These are phyloP conservation scores for Dendrocalamus sinicus DNA, from an alignment of 176 grass and related monocot species.

Conservation along the genomic window DNA sequence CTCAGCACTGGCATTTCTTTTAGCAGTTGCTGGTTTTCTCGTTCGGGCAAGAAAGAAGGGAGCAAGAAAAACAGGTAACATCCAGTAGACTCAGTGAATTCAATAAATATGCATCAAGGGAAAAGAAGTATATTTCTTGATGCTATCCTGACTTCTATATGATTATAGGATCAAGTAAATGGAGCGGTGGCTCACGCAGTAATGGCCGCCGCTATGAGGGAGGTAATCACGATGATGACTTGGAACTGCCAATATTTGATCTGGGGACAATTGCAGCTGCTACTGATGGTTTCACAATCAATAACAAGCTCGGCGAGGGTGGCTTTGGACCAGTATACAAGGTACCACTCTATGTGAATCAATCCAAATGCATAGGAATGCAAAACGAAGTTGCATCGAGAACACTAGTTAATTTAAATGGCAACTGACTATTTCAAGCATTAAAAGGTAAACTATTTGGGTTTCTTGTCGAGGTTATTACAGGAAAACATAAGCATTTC, in stretches of 20 bases:
- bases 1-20: constrained; percentile 20
- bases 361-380: background rate
- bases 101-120: background rate
- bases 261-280: constrained; percentile 51
- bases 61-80: constrained; percentile 42
- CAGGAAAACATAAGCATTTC: background rate
- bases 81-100: background rate
- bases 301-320: constrained; percentile 68
- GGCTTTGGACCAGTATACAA: constrained; percentile 77
- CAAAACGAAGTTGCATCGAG: background rate
- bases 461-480: background rate
- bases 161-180: constrained; percentile 43
- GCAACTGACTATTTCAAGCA: background rate
- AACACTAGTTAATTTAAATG: background rate
- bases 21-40: constrained; percentile 42
- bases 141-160: background rate
- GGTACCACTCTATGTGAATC: constrained; percentile 26
- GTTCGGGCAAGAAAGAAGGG: constrained; percentile 45
- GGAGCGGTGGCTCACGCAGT: constrained; percentile 42
- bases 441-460: background rate
- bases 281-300: constrained; percentile 64
- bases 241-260: constrained; percentile 66
- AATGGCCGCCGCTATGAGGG: constrained; percentile 30
- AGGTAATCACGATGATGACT: constrained; percentile 45
- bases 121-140: background rate